phyloP scores from a whole-genome alignment of 306 rosid genomes.

The Herpetospermum pedunculosum region DNA sequence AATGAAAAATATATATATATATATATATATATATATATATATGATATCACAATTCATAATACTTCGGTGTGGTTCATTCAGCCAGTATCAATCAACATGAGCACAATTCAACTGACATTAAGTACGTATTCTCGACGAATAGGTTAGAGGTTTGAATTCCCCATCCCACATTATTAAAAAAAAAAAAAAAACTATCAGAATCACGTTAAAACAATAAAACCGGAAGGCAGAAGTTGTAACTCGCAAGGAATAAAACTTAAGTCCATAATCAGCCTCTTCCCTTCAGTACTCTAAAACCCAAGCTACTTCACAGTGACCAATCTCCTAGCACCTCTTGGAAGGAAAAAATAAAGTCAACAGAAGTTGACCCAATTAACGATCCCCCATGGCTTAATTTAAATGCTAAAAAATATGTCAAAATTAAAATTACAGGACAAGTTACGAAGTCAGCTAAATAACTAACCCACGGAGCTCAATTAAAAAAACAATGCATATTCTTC shows the following conservation, averaged over 20 bases:
- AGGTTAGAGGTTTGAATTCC: too few species aligned
- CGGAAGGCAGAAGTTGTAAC: neutral
- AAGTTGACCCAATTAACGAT: neutral
- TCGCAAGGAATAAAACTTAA: neutral
- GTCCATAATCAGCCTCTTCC: neutral
- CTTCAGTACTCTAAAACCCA: neutral
- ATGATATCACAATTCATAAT: neutral
- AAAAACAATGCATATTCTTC: neutral
- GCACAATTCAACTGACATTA: too few species aligned
- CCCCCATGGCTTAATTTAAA: neutral
- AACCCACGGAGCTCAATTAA: neutral
- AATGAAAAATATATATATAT: neutral
- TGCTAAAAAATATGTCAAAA: neutral
- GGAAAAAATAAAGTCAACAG: neutral
- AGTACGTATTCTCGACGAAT: too few species aligned
- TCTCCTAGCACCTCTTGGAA: neutral
- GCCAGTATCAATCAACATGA: too few species aligned
- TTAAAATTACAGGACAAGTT: neutral
- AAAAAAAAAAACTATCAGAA: too few species aligned
- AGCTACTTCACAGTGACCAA: neutral
- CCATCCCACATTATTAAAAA: too few species aligned
- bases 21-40: neutral
- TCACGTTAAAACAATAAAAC: neutral
- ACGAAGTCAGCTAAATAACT: neutral
- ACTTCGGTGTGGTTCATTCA: too few species aligned